Conservation (phyloP, 1,284 basidiomycete species). For the Paramarasmius palmivorus region DNA sequence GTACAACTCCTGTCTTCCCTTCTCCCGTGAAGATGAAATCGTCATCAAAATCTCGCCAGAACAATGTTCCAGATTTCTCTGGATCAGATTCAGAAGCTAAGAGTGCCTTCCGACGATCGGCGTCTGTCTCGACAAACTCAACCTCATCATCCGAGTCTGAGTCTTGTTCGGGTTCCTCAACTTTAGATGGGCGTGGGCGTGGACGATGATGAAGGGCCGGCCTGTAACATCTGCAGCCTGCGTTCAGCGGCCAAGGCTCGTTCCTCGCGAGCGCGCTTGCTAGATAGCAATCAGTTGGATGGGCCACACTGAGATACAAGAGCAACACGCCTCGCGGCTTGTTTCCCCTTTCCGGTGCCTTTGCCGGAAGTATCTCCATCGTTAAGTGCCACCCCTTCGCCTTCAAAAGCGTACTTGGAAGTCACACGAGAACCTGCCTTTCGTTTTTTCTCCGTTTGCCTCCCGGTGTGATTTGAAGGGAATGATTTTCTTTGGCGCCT, state of each 20-base stretch:
- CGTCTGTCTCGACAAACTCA: slow-evolving; percentile 51
- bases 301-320: no score
- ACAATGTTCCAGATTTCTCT: slow-evolving; percentile 28
- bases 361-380: slow-evolving; percentile 41
- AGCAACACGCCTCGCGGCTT: slow-evolving; percentile 60
- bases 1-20: slow-evolving; percentile 14
- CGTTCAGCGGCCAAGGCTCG: slow-evolving; percentile 71
- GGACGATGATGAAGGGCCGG: slow-evolving; percentile 27
- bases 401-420: slow-evolving; percentile 56
- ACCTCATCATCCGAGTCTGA: slow-evolving; percentile 34
- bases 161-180: slow-evolving; percentile 21
- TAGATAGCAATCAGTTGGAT: no score
- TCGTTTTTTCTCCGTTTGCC: slow-evolving; percentile 61
- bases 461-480: slow-evolving; percentile 57
- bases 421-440: slow-evolving; percentile 71
- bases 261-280: slow-evolving; percentile 75
- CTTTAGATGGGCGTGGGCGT: slow-evolving; percentile 11
- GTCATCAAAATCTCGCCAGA: slow-evolving; percentile 45
- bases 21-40: slow-evolving; percentile 45
- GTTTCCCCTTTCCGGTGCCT: slow-evolving; percentile 67
- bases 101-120: slow-evolving; percentile 50
- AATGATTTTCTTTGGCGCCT: slow-evolving; percentile 40
- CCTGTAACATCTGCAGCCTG: slow-evolving; percentile 48
- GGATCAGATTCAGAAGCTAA: slow-evolving; percentile 40
- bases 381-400: slow-evolving; percentile 55